Base-by-base conservation (phyloP, 192 early-diverging fungal species). In the Kickxella alabastrina region DNA sequence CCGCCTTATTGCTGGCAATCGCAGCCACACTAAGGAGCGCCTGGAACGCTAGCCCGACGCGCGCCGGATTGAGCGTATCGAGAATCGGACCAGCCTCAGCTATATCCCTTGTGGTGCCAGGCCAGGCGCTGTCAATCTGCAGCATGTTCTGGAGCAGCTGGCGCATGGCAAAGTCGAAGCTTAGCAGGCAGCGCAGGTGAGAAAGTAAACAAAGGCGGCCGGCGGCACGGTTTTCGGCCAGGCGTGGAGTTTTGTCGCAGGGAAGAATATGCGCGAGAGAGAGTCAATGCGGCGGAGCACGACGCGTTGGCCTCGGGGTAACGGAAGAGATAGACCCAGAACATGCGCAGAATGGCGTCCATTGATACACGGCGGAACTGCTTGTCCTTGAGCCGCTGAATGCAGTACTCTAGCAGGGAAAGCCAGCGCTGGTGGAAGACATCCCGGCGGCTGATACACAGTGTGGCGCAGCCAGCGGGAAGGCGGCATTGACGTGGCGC, bases 291-390 rank as follows among this genome's bases (percentile, higher is more conserved):
- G 51, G 6, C 75, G 68, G 15, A 72, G 36, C 5, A 69, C 69
- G 10, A 78, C 61, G 44, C 39, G 50, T 55, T 79, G 22, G 83
- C 68, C 52, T 95, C 94, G 2, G 79, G 81, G 54, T 88, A 93
- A 39, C 95, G 87, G 62, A 92, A 97, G 17, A 98, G 62, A 58
- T 92, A 95, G 12, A 91, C 89, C 97, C 97, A 99, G 17, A 93
- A 59, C 36, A 98, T 72, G 4, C 92, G 85, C 25, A 82, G 68
- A 3, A 95, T 68, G 40, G 86, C 92, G 7, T 83, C 82, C 47
- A 99, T 61, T 0, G 91, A 85, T 14, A 92, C 81, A 15, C 79
- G 74, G 2, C 89, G 80, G 43, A 83, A 79, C 39, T 73, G 57
- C 69, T 88, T 90, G 52, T 91, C 88, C 74, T 87, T 87, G 29